phyloP scores from a whole-genome alignment of 495 filamentous ascomycete species.

The Aspergillus carlsbadensis region DNA sequence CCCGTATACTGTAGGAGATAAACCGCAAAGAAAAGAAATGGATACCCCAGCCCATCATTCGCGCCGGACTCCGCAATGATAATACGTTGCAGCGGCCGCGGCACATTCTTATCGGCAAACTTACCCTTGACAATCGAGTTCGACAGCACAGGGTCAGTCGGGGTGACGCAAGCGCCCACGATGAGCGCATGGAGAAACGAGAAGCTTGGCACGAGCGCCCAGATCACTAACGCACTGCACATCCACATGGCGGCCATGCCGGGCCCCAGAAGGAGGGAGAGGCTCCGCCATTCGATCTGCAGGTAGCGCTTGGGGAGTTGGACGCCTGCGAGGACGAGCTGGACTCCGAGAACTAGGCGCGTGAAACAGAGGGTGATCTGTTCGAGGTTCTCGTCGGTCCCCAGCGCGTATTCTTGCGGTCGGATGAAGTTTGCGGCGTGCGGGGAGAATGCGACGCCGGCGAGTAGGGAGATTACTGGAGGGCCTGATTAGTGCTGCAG shows the following conservation, averaged over 20 bases:
- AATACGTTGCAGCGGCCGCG: constrained; percentile 76
- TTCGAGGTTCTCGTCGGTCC: constrained; percentile 56
- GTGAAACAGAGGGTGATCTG: constrained; percentile 78
- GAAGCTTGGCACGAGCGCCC: constrained; percentile 72
- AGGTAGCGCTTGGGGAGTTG: constrained; percentile 90
- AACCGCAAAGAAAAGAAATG: constrained; percentile 81
- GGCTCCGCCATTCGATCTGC: constrained; percentile 72
- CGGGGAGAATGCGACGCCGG: constrained; percentile 75
- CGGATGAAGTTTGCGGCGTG: constrained; percentile 74
- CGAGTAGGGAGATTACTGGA: constrained; percentile 77
- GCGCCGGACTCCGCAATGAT: constrained; percentile 89
- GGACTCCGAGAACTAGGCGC: constrained; percentile 85
- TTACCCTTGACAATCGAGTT: constrained; percentile 92
- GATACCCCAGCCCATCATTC: constrained; percentile 93
- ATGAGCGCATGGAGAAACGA: constrained; percentile 75
- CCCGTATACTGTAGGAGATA: constrained; percentile 78
- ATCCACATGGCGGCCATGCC: constrained; percentile 91
- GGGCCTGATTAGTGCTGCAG: constrained; percentile 1
- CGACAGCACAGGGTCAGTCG: constrained; percentile 87
- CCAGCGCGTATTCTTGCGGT: constrained; percentile 73
- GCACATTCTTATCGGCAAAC: constrained; percentile 88
- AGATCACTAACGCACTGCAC: constrained; percentile 73
- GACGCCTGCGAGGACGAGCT: constrained; percentile 84
- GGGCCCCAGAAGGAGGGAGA: constrained; percentile 76
- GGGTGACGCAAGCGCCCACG: constrained; percentile 81